Base-by-base conservation (phyloP, 352 stramenopile genomes). In the Pythium myriotylum region DNA sequence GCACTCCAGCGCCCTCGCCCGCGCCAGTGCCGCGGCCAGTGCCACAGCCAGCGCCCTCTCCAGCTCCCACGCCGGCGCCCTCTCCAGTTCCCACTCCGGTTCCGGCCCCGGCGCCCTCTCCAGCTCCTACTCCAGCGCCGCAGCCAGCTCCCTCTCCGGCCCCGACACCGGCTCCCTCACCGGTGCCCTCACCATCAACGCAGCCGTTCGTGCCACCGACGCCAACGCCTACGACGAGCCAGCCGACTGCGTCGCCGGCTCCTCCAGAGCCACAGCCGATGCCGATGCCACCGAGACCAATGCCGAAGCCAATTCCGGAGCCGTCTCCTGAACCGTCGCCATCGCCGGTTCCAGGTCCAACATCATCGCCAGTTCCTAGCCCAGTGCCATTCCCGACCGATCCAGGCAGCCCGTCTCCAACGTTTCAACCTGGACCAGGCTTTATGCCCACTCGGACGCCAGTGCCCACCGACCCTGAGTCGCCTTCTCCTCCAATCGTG, bases 401-500 rank as follows among this genome's bases (percentile, higher is more conserved):
- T 14, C 32, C 49, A 9, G 12, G n/a, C 17, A 43, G 29, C 6
- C 43, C 43, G 7, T 32, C 43, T 27, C 43, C 43, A 4, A 51
- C 43, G 16, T 26, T 8, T n/a, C 7, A 7, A 10, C 8, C 45
- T 3, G 45, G 45, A 51, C 22, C 13, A 14, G 27, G 19, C 5
- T 32, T 32, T 9, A 51, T 8, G 16, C 45, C 45, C 3, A 51
- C 45, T 20, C n/a, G 19, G 7, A 33, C 24, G 8, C 48, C 48
- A 12, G 4, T 10, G 27, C n/a, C 48, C 4, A 43, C 48, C 2
- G 14, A 23, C 8, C 48, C 29, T 14, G 22, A 47, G 13, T 57
- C 51, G 51, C 51, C 51, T 6, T 58, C 51, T 4, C 50, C 50
- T 39, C 39, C 51, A 4, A 35, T 35, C 29, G 29, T 35, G 5